Evolutionary conservation across 129 eudicot genomes (phyloP), one percentile per base, ranked within the genome.

Genomic region (Helichrysum umbraculigerum): DNA sequence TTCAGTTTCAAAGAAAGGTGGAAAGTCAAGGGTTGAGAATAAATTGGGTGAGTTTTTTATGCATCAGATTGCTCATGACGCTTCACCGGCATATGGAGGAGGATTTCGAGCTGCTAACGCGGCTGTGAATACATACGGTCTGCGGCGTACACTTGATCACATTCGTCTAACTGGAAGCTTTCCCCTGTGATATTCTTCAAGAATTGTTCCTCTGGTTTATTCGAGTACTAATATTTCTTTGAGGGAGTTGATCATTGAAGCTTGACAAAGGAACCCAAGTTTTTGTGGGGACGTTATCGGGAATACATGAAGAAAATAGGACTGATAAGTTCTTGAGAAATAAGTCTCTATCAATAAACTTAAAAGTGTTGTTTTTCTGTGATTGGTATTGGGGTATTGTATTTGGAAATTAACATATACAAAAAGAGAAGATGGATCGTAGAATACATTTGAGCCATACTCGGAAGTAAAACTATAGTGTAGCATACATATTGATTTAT

Each of bases 51-150:
- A 86, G 75, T 95, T 91, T 67, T 95, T 95, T 84, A 86, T 86
- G 94, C 97, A 95, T 76, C 99, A 91, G 81, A 95, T 95, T 29
- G 86, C 88, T 12, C 77, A 95, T 37, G 99, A 95, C 68, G 88
- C 97, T 61, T 95, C 99, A 47, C 89, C 92, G n/a, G 97, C 96
- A 16, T 95, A 95, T 69, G 99, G 99, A 61, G 97, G 86, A 51
- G 97, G 99, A 42, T 95, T 89, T 66, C 84, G 96, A 66, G 77
- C 97, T 58, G 99, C 97, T 60, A 84, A 91, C 79, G 83, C 93
- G 56, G 99, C 99, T 15, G 97, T 91, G 57, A 89, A 85, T 70
- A 81, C 66, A 59, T 95, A 89, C 58, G 99, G 99, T 19, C 78
- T 95, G 62, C 94, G 95, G 2, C 76, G 92, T 57, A 95, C 99